Base-by-base conservation (phyloP, 2,329 filamentous ascomycete species). In the Penicillium expansum region DNA sequence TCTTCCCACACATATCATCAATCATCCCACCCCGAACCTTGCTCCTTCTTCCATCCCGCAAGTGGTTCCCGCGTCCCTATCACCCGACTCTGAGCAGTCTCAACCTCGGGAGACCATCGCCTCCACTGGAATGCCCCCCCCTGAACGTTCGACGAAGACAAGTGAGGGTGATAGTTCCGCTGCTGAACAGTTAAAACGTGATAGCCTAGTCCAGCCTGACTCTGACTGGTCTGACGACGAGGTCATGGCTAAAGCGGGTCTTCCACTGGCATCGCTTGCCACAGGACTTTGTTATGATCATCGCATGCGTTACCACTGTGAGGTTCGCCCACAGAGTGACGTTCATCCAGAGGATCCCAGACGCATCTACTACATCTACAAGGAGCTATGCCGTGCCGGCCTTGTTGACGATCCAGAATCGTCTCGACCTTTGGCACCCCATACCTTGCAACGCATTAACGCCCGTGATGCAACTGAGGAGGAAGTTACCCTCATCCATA, bases 301-400 rank as follows among this genome's bases (percentile, higher is more conserved):
- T 56, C 86, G 93, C 32, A 99, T 99, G 94, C 91, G 94, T 59
- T 89, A 95, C 59, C 94, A 99, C 72, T 90, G 92, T 53, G 96
- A 97, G 70, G 86, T 90, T 16, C 87, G 91, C 18, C 78, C 81
- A 3, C 76, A 79, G 4, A 74, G 78, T 18, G 88, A 93, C 22
- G 88, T 95, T 50, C 94, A 99, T 69, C 94, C 94, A 0, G 94
- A 99, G 74, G 94, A 99, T 67, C 94, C 94, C 1, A 83, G 91
- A 29, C 86, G 94, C 14, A 97, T 99, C 58, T 90, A 92, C 67
- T 88, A 90, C 67, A 99, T 99, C 64, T 96, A 94, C 81, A 88
- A 90, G 65, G 90, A 90, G 38, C 89, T 99, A 65, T 91, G 89
- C 70, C 83, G 87, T 64, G 88, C 88, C 38, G 92, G 91, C 0